Evolutionary conservation across 441 rosid species (phyloP).

Genomic region (Syzygium malaccense): DNA sequence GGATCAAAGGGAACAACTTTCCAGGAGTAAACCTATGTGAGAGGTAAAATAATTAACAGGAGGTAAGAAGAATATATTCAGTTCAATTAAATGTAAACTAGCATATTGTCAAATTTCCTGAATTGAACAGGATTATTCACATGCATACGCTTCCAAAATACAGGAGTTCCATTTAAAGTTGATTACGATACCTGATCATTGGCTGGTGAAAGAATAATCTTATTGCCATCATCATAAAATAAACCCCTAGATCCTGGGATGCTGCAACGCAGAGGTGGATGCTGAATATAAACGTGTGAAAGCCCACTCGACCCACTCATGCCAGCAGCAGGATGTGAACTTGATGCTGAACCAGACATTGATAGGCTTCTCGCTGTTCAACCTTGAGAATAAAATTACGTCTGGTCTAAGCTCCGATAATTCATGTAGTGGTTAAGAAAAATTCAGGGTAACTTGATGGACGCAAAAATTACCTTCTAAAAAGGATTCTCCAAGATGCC

Average conservation of each 20-base stretch:
- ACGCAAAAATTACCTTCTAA: neutral
- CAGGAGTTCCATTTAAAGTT: slow-evolving; percentile 4
- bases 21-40: slow-evolving; percentile 74
- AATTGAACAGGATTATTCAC: neutral
- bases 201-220: slow-evolving; percentile 52
- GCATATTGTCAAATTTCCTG: neutral
- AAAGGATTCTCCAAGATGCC: neutral
- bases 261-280: slow-evolving; percentile 63
- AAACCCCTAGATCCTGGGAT: slow-evolving; percentile 64
- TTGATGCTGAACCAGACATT: slow-evolving; percentile 63
- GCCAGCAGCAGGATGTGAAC: slow-evolving; percentile 47
- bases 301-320: slow-evolving; percentile 63
- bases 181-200: slow-evolving; percentile 51
- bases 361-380: slow-evolving; percentile 14
- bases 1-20: slow-evolving; percentile 65
- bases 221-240: slow-evolving; percentile 89
- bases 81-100: neutral
- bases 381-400: slow-evolving; percentile 4
- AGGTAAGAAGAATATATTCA: neutral
- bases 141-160: neutral
- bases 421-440: neutral
- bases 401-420: neutral
- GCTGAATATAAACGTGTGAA: slow-evolving; percentile 78
- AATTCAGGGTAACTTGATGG: neutral
- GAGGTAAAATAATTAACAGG: neutral